Evolutionary conservation across 768 basidiomycete genomes (phyloP).

Genomic region (Mrakia gelida): DNA sequence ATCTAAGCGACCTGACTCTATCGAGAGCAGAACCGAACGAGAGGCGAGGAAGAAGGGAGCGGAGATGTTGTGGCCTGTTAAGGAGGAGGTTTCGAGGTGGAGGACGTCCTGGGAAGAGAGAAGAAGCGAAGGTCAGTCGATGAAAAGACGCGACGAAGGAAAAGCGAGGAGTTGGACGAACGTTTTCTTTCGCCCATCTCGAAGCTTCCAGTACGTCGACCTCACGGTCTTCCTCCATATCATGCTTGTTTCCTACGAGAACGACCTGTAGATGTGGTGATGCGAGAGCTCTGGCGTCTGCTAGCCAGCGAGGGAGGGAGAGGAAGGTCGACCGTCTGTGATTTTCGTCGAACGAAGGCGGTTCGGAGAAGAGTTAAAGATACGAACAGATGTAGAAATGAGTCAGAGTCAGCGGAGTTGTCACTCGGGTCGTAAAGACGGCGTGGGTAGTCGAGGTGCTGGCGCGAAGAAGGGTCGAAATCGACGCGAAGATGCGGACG

Average conservation of each 20-base stretch:
- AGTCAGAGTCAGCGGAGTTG: too few relatives aligned
- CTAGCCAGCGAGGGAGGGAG: slow-evolving; percentile 65
- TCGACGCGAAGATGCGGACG: not conserved
- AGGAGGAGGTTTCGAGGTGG: slow-evolving; percentile 87
- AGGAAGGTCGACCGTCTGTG: slow-evolving; percentile 21
- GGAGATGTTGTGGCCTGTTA: slow-evolving; percentile 84
- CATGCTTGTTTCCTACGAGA: slow-evolving; percentile 86
- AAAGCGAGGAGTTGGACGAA: not conserved
- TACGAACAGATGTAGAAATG: not conserved
- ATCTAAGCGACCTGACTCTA: slow-evolving; percentile 84
- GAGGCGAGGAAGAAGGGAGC: slow-evolving; percentile 82
- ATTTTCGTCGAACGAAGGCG: not conserved
- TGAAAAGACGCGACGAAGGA: slow-evolving; percentile 47
- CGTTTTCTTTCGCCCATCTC: slow-evolving; percentile 92
- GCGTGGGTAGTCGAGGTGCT: not conserved
- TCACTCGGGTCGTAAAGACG: not conserved
- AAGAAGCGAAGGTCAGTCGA: not conserved
- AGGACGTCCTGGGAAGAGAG: slow-evolving; percentile 63
- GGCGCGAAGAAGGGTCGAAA: not conserved
- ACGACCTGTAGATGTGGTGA: slow-evolving; percentile 76
- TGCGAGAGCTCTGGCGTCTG: slow-evolving; percentile 86
- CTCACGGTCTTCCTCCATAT: slow-evolving; percentile 84
- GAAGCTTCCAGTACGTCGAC: slow-evolving; percentile 95
- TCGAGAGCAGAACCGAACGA: slow-evolving; percentile 78
- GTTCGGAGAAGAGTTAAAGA: not conserved